A percentile compares a stretch with the other conserved stretches of the same genome.
phyloP scores from a whole-genome alignment of 805 yeast genomes.

The Metschnikowia hibisci region DNA sequence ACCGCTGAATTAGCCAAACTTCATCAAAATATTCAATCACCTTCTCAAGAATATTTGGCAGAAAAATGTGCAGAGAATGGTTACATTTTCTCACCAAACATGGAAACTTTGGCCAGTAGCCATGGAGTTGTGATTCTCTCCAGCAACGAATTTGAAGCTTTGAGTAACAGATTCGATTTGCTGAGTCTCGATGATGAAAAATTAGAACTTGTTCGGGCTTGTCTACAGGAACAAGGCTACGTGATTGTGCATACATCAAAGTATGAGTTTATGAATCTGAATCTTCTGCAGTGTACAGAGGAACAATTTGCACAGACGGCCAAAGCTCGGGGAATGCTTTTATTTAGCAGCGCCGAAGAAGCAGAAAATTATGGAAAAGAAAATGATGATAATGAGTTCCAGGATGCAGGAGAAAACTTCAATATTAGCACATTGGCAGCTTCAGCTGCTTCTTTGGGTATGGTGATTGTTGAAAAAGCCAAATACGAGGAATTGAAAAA shows the following conservation, averaged over 20 bases:
- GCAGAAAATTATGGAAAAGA: neutral
- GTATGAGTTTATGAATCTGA: conserved; percentile 4
- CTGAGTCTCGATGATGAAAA: neutral
- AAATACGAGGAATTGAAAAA: conserved; percentile 9
- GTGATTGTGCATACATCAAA: conserved; percentile 2
- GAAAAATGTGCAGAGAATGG: conserved; percentile 2
- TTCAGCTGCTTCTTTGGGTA: neutral
- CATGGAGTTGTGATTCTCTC: conserved; percentile 5
- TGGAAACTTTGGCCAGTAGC: conserved; percentile 1
- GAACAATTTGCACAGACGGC: neutral
- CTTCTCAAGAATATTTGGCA: conserved; percentile 2
- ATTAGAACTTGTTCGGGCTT: neutral
- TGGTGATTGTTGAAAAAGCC: conserved; percentile 9
- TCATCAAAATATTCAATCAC: conserved; percentile 1
- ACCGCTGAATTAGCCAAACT: conserved; percentile 5
- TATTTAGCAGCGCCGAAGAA: neutral
- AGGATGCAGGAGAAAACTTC: conserved; percentile 4
- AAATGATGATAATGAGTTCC: neutral
- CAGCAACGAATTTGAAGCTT: conserved; percentile 4
- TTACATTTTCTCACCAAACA: neutral
- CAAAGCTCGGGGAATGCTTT: neutral
- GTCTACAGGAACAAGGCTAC: conserved; percentile 1
- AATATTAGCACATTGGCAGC: neutral
- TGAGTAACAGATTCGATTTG: conserved; percentile 2
- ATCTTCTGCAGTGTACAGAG: conserved; percentile 1